Base-by-base conservation (phyloP, 2,329 filamentous ascomycete species). In the Akanthomyces uredinophilus region DNA sequence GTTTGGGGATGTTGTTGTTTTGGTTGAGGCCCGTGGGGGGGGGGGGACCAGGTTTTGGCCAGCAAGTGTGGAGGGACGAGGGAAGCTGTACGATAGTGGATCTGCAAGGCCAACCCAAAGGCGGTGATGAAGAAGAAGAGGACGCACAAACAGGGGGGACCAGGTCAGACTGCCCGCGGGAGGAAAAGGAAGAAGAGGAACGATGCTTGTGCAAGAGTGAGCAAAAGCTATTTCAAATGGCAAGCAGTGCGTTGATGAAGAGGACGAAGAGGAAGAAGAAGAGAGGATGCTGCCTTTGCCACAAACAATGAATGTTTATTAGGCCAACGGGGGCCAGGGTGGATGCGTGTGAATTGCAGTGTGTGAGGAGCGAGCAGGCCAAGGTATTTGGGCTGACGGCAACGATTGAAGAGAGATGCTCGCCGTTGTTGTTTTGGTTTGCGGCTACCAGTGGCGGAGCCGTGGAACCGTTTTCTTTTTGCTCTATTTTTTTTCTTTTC, bases 321-420 rank as follows among this genome's bases (percentile, higher is more conserved):
- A 56, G 18, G 41, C 41, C 29, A 32, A 24, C 47, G 41, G 53
- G 32, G 53, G 53, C 29, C 41, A 56, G 54, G 46, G 54, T 56
- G 54, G 54, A 56, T 56, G 54, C 54, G 4, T 18, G 39, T 24
- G 50, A 53, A 11, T 35, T 35, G 32, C 7, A 35, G n/a, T 66
- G 65, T 65, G 61, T 65, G 64, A 61, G 53, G 61, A 63, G 55
- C 56, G 32, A 35, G 32, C 32, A 35, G 32, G 32, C 32, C 32
- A 35, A 65, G 65, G 64, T 66, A 66, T 43, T 52, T 43, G 46
- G 44, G 43, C 53, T 24, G 44, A 24, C n/a, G 22, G 8, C n/a
- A 52, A 52, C 18, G 49, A 52, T 24, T 8, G 32, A 35, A 35
- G 7, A 35, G 11, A 35, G 10, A 35, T 29, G 27, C 27, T 29